Percentiles rank a stretch among this genome's conserved stretches.
These are phyloP conservation scores for Trichoderma erinaceum DNA, from an alignment of 495 filamentous ascomycete species.

Conservation along the genomic window DNA sequence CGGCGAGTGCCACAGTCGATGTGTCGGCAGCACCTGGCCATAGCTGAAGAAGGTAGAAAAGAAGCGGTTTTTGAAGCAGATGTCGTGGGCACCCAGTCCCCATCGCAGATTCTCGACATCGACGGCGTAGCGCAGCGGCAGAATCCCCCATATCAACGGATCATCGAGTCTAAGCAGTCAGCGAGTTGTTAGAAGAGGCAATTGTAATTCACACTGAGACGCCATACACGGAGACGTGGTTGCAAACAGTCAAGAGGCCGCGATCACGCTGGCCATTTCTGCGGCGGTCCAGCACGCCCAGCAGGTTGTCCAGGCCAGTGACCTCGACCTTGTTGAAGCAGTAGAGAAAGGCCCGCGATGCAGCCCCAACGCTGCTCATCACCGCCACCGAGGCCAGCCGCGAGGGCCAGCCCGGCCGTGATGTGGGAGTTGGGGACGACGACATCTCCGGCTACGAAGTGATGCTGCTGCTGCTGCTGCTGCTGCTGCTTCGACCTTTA, in stretches of 20 bases:
- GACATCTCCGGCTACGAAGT: not conserved
- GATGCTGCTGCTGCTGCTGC: not conserved
- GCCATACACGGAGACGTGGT: conserved; percentile 90
- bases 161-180: conserved; percentile 69
- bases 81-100: conserved; percentile 85
- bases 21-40: conserved; percentile 86
- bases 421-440: not conserved
- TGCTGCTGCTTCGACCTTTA: not conserved
- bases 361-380: conserved; percentile 46
- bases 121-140: conserved; percentile 65
- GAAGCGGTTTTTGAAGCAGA: conserved; percentile 73
- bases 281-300: conserved; percentile 67
- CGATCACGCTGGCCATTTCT: conserved; percentile 62
- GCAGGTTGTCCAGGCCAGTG: conserved; percentile 65
- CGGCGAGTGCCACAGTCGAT: conserved; percentile 68
- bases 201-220: conserved; percentile 21
- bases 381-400: conserved; percentile 46
- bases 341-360: conserved; percentile 40
- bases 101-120: conserved; percentile 72
- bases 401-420: conserved; percentile 44
- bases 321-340: conserved; percentile 54
- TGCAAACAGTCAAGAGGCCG: conserved; percentile 93
- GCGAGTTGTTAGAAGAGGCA: conserved; percentile 13
- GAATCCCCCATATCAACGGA: conserved; percentile 82
- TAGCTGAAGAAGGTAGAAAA: conserved; percentile 66